Percentiles rank a stretch among this genome's conserved stretches.
Conservation (phyloP, 202 grass and related monocot species). For the Zizania palustris region DNA sequence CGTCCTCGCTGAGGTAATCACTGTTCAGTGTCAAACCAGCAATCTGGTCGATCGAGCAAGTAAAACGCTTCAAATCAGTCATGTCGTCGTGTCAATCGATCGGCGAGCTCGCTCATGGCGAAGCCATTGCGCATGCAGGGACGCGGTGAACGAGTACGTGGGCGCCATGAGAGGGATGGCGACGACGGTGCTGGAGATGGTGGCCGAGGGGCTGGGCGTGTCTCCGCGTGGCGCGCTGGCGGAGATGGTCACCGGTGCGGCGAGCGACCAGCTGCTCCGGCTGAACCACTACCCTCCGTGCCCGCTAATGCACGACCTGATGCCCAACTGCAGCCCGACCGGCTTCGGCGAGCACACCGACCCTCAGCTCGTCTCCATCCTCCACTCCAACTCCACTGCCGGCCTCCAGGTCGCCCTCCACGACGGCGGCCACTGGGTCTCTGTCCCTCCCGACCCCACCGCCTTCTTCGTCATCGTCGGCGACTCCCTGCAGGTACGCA, state of each 20-base stretch:
- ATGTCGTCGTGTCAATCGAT: not conserved
- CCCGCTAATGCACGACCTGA: conserved; percentile 52
- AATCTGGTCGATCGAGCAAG: too few species aligned
- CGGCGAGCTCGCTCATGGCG: not conserved
- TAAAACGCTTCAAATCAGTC: not conserved
- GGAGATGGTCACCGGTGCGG: conserved; percentile 44
- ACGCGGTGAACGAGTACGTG: conserved; percentile 56
- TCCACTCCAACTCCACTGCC: conserved; percentile 64
- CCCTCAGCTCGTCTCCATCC: conserved; percentile 83
- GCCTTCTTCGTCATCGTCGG: conserved; percentile 90
- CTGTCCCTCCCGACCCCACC: conserved; percentile 68
- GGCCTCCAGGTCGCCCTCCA: conserved; percentile 75
- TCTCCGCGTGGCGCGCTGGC: conserved; percentile 51
- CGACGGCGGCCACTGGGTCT: conserved; percentile 63
- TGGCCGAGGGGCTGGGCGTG: conserved; percentile 77
- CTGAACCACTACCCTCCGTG: conserved; percentile 88
- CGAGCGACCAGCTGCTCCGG: conserved; percentile 71
- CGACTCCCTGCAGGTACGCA: conserved; percentile 69
- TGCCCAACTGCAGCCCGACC: conserved; percentile 56
- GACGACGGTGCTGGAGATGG: conserved; percentile 58
- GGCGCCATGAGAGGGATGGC: conserved; percentile 47
- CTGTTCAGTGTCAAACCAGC: too few species aligned
- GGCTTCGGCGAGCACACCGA: conserved; percentile 97
- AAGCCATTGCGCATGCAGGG: conserved; percentile 36
- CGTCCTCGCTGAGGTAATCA: conserved; percentile 43